Evolutionary conservation across 1,284 basidiomycete genomes (phyloP).

Genomic region (Lentinula novae-zelandiae): DNA sequence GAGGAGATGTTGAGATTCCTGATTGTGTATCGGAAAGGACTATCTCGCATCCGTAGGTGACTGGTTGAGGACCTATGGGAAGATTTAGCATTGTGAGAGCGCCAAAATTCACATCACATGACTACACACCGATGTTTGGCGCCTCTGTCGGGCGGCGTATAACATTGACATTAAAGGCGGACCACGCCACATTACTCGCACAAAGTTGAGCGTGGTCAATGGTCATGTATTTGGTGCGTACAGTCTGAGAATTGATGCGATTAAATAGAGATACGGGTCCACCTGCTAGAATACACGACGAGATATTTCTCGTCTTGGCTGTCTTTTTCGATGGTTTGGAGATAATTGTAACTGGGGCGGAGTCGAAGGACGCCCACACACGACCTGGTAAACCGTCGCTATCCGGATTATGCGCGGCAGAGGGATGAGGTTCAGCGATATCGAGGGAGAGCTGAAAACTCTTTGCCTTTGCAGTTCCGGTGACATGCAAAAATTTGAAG

Average conservation of each 20-base stretch:
- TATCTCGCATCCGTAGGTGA: constrained; percentile 91
- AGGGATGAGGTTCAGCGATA: constrained; percentile 65
- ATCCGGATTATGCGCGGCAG: constrained; percentile 38
- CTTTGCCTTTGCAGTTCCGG: constrained; percentile 85
- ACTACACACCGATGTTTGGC: constrained; percentile 51
- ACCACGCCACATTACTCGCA: constrained; percentile 87
- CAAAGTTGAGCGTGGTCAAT: constrained; percentile 82
- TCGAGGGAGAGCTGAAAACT: constrained; percentile 84
- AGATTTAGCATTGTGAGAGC: constrained; percentile 35
- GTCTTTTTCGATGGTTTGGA: constrained; percentile 98
- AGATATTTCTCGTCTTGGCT: constrained; percentile 90
- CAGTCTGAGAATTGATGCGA: constrained; percentile 95
- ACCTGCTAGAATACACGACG: constrained; percentile 85
- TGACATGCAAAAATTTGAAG: constrained; percentile 89
- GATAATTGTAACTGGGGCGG: constrained; percentile 89
- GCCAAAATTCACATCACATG: constrained; percentile 47
- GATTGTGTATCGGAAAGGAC: constrained; percentile 81
- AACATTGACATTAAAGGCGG: constrained; percentile 90
- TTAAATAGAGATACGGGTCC: constrained; percentile 95
- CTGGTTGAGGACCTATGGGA: constrained; percentile 64
- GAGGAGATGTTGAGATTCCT: constrained; percentile 81
- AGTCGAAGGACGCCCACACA: constrained; percentile 89
- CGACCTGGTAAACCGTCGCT: constrained; percentile 57
- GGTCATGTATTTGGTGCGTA: constrained; percentile 95
- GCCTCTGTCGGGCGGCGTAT: constrained; percentile 61